Conservation (phyloP, 2,329 filamentous ascomycete species). For the Golovinomyces cichoracearum region DNA sequence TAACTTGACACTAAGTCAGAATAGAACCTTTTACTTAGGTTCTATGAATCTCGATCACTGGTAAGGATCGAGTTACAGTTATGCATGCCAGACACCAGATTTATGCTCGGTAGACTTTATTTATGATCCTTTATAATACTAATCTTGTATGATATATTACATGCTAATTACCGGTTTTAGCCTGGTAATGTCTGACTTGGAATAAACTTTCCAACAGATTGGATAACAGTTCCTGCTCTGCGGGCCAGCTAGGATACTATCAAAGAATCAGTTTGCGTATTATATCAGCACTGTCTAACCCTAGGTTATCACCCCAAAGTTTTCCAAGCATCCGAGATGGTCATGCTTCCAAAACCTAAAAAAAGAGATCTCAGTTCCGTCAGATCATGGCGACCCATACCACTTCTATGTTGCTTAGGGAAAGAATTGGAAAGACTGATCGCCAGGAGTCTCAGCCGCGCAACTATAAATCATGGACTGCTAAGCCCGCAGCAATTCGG, state of each 20-base stretch:
- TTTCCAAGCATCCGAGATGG: neutral
- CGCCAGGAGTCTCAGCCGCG: neutral
- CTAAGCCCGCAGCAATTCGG: neutral
- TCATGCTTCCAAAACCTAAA: neutral
- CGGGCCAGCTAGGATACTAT: neutral
- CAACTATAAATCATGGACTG: neutral
- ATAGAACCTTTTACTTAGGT: no score
- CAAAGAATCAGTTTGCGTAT: neutral
- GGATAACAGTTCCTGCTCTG: neutral
- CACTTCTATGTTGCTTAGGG: neutral
- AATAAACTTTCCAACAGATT: no score
- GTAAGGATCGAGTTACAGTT: no score
- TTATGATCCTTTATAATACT: no score
- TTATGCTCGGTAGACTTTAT: no score
- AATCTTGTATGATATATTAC: no score
- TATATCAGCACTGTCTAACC: neutral
- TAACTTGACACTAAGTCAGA: no score
- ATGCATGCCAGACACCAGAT: no score
- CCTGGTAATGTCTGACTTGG: no score
- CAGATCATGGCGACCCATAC: neutral
- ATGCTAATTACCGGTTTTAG: no score
- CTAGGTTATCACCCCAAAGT: neutral
- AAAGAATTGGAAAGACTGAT: neutral
- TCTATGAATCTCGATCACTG: no score
- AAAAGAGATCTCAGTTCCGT: neutral